Percentiles rank a stretch among this genome's conserved stretches.
phyloP scores from a whole-genome alignment of 108 stramenopile genomes.

The Fistulifera solaris region DNA sequence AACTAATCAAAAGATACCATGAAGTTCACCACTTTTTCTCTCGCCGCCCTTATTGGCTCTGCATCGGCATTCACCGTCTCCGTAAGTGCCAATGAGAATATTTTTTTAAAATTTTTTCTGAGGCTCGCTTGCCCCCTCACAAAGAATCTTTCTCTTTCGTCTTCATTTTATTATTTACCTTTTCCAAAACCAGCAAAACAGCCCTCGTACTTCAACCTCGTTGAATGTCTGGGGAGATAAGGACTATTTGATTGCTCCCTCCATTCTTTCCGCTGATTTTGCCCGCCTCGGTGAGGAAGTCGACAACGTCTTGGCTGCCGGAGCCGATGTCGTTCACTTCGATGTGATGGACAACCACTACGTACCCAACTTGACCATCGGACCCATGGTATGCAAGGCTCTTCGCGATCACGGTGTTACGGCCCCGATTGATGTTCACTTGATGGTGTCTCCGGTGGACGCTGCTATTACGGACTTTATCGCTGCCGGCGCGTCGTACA shows the following conservation, averaged over 20 bases:
- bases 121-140: neutral
- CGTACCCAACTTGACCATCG: conserved; percentile 97
- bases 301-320: conserved; percentile 92
- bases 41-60: conserved; percentile 44
- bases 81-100: conserved; percentile 26
- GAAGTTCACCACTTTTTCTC: conserved; percentile 56
- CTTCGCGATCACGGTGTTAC: conserved; percentile 95
- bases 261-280: conserved; percentile 98
- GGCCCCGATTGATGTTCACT: conserved; percentile 97
- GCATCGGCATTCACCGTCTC: conserved; percentile 53
- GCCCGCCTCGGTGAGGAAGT: conserved; percentile 95
- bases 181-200: neutral
- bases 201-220: conserved; percentile 33
- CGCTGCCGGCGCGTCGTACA: conserved; percentile 95
- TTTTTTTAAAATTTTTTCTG: neutral
- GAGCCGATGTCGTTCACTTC: conserved; percentile 97
- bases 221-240: conserved; percentile 86
- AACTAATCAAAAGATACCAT: conserved; percentile 12
- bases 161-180: neutral
- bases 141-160: neutral
- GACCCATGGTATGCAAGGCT: conserved; percentile 99
- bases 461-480: conserved; percentile 89
- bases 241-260: conserved; percentile 97
- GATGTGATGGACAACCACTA: conserved; percentile 99
- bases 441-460: conserved; percentile 97